Evolutionary conservation across 140 eudicot genomes (phyloP).

Genomic region (Ambrosia hybrid): DNA sequence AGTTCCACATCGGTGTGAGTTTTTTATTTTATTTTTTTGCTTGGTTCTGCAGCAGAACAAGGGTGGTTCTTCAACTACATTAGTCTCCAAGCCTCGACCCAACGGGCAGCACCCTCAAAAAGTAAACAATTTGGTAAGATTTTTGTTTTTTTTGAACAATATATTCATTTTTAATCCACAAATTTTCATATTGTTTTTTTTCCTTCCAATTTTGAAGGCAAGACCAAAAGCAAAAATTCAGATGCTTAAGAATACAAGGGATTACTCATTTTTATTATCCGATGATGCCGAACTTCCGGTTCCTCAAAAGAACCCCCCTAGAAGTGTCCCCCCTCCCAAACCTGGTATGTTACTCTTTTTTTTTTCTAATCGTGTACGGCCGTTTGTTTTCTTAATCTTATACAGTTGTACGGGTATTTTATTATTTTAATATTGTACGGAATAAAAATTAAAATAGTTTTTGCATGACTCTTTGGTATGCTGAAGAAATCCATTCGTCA

Average conservation of each 20-base stretch:
- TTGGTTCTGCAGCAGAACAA: constrained; percentile 42
- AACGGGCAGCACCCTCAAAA: constrained; percentile 30
- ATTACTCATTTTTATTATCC: constrained; percentile 80
- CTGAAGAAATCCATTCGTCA: constrained; percentile 61
- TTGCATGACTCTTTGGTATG: constrained; percentile 48
- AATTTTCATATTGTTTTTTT: background rate
- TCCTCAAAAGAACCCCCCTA: constrained; percentile 50
- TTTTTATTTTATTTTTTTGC: background rate
- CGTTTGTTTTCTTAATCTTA: background rate
- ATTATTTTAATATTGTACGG: background rate
- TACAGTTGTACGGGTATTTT: too few species aligned
- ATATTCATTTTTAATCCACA: background rate
- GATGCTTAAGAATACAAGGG: constrained; percentile 80
- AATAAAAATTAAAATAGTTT: constrained; percentile 24
- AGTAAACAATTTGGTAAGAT: constrained; percentile 43
- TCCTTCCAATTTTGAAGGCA: constrained; percentile 37
- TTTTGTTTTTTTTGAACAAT: background rate
- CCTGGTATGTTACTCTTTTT: constrained; percentile 46
- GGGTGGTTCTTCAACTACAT: constrained; percentile 45
- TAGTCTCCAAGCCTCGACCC: constrained; percentile 46
- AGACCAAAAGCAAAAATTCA: constrained; percentile 57
- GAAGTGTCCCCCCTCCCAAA: constrained; percentile 37
- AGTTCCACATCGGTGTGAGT: background rate
- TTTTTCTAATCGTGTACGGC: background rate
- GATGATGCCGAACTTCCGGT: constrained; percentile 90